Percentiles rank a stretch among this genome's conserved stretches.
Conservation (phyloP, 352 stramenopile species). For the Pseudoperonospora humuli region DNA sequence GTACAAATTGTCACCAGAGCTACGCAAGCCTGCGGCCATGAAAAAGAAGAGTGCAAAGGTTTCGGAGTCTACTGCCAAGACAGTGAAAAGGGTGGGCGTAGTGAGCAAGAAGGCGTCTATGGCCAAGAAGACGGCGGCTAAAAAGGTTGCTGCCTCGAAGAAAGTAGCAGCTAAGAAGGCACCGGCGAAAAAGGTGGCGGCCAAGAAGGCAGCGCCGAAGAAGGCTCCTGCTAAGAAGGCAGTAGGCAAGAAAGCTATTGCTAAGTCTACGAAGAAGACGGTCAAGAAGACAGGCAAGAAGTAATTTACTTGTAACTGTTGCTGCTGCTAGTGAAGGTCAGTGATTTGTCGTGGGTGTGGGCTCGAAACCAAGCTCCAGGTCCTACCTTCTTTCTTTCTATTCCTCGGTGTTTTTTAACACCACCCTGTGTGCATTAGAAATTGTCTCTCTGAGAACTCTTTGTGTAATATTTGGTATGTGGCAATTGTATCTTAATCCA, state of each 20-base stretch:
- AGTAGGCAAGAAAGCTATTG: constrained; percentile 40
- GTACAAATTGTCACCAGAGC: constrained; percentile 67
- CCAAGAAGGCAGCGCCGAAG: constrained; percentile 44
- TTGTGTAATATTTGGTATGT: neutral
- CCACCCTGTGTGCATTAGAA: constrained; percentile 52
- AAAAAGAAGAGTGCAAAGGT: constrained; percentile 68
- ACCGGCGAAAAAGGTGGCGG: constrained; percentile 51
- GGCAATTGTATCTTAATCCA: too few relatives aligned
- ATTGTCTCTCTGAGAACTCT: constrained; percentile 8
- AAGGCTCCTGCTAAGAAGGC: constrained; percentile 50
- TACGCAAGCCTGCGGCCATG: constrained; percentile 51
- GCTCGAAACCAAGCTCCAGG: neutral
- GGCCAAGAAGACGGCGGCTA: constrained; percentile 43
- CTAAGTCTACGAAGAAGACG: constrained; percentile 41
- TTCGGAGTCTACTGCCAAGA: constrained; percentile 34
- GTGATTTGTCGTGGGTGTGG: constrained; percentile 25
- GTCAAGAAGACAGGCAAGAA: constrained; percentile 51
- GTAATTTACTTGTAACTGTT: constrained; percentile 26
- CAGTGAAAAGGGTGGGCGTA: constrained; percentile 45
- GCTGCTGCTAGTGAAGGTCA: constrained; percentile 23
- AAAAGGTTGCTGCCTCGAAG: constrained; percentile 60
- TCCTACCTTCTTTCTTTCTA: constrained; percentile 7
- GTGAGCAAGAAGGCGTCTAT: constrained; percentile 39
- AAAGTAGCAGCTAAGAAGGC: constrained; percentile 61
- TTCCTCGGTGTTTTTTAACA: constrained; percentile 87